phyloP scores from a whole-genome alignment of 352 stramenopile genomes.

The Phytophthora megakarya region DNA sequence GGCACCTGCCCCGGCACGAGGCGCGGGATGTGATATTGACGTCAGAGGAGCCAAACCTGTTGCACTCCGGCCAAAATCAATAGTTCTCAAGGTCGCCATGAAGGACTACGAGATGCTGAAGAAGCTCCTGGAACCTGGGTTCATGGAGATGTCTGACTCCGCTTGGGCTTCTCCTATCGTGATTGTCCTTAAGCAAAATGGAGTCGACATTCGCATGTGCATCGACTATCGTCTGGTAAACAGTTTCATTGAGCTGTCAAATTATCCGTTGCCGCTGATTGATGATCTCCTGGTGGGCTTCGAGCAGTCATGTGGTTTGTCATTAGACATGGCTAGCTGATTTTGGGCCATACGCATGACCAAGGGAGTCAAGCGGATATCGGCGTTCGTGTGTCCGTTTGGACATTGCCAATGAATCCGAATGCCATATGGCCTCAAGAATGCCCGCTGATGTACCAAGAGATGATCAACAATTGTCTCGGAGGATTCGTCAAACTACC shows the following conservation, averaged over 20 bases:
- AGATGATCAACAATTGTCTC: constrained; percentile 21
- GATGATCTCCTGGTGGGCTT: constrained; percentile 34
- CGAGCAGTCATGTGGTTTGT: constrained; percentile 26
- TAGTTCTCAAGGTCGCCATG: neutral
- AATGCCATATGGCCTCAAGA: constrained; percentile 36
- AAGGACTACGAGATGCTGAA: constrained; percentile 1
- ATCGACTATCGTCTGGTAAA: no score
- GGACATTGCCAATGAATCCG: constrained; percentile 27
- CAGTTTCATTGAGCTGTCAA: constrained; percentile 1
- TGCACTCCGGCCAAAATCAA: neutral
- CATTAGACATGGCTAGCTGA: constrained; percentile 18
- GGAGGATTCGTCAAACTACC: neutral
- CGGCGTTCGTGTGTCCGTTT: constrained; percentile 27
- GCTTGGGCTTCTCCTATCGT: neutral
- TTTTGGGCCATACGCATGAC: constrained; percentile 36
- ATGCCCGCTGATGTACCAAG: constrained; percentile 20
- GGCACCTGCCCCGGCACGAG: neutral
- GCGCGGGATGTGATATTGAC: neutral
- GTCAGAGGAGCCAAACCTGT: neutral
- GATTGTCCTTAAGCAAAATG: no score
- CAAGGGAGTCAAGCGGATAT: constrained; percentile 11
- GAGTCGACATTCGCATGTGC: no score
- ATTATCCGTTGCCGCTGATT: constrained; percentile 28
- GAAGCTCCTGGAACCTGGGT: neutral
- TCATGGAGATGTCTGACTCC: neutral